A percentile compares a stretch with the other conserved stretches of the same genome.
phyloP scores from a whole-genome alignment of 2,329 filamentous ascomycete genomes.

The Cordyceps militaris region DNA sequence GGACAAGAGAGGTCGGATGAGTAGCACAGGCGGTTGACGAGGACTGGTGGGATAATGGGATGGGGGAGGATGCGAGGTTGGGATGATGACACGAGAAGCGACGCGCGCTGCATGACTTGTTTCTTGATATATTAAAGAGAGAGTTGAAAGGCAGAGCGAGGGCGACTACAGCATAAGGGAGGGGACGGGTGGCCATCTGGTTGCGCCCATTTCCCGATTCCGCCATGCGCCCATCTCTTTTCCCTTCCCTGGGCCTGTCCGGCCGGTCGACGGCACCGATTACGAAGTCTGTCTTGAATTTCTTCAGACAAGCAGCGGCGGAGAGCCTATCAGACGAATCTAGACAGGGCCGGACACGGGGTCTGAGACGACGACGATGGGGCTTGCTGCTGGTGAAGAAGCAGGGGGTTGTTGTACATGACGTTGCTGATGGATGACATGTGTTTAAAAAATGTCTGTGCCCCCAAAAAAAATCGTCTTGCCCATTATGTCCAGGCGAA shows the following conservation, averaged over 20 bases:
- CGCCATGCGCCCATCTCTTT: not conserved
- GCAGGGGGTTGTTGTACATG: not conserved
- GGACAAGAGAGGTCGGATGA: not conserved
- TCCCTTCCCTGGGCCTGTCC: not conserved
- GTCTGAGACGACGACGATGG: not conserved
- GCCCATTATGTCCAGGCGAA: no score
- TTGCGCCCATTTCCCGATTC: not conserved
- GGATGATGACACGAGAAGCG: not conserved
- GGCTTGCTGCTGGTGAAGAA: not conserved
- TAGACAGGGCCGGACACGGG: not conserved
- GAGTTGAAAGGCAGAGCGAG: not conserved
- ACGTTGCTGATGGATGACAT: not conserved
- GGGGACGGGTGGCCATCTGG: not conserved
- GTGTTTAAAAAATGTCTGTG: not conserved
- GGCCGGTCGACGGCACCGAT: no score
- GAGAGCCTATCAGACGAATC: conserved; percentile 1
- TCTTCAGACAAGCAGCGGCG: not conserved
- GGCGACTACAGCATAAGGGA: no score
- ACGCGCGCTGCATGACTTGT: not conserved
- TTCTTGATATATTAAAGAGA: not conserved
- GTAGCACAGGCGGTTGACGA: conserved; percentile 1
- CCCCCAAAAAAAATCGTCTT: not conserved
- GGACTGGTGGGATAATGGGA: not conserved
- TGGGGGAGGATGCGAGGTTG: not conserved
- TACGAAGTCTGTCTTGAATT: no score